These are phyloP conservation scores for Saccharomycopsis fodiens DNA, from an alignment of 805 yeast species.

Conservation along the genomic window DNA sequence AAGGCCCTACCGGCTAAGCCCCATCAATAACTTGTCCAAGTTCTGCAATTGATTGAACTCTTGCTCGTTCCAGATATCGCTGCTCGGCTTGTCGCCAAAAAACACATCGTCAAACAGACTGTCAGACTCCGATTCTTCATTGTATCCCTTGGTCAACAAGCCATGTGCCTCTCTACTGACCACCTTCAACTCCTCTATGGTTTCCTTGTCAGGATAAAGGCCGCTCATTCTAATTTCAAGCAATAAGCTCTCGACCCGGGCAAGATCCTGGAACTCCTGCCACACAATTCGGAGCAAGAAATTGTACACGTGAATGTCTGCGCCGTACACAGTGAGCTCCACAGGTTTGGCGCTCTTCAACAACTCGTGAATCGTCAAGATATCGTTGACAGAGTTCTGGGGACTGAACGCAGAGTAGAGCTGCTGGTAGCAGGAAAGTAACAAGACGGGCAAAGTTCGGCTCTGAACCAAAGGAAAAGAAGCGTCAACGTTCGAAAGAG, in stretches of 20 bases:
- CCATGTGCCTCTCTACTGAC: slow-evolving; percentile 7
- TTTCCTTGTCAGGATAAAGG: slow-evolving; percentile 4
- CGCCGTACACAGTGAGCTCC: slow-evolving; percentile 10
- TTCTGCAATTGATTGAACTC: slow-evolving; percentile 3
- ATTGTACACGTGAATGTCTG: slow-evolving; percentile 15
- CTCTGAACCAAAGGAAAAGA: slow-evolving; percentile 2
- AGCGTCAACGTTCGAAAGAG: background rate
- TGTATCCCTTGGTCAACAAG: background rate
- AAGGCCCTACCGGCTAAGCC: too few relatives aligned
- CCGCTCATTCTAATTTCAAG: slow-evolving; percentile 13
- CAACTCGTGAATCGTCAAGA: slow-evolving; percentile 3
- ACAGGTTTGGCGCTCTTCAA: slow-evolving; percentile 2
- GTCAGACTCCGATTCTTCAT: background rate
- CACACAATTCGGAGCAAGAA: slow-evolving; percentile 13
- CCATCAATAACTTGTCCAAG: background rate
- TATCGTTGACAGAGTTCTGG: slow-evolving; percentile 3
- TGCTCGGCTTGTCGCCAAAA: slow-evolving; percentile 3
- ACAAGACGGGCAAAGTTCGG: slow-evolving; percentile 5
- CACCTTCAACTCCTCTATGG: slow-evolving; percentile 5
- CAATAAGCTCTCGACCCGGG: slow-evolving; percentile 7
- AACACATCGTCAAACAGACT: background rate
- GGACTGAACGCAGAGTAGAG: slow-evolving; percentile 4
- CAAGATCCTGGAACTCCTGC: slow-evolving; percentile 14
- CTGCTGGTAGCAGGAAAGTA: background rate
- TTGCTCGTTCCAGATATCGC: slow-evolving; percentile 13